Base-by-base conservation (phyloP, 75 land plant genomes). In the Chamaecyparis obtusa region DNA sequence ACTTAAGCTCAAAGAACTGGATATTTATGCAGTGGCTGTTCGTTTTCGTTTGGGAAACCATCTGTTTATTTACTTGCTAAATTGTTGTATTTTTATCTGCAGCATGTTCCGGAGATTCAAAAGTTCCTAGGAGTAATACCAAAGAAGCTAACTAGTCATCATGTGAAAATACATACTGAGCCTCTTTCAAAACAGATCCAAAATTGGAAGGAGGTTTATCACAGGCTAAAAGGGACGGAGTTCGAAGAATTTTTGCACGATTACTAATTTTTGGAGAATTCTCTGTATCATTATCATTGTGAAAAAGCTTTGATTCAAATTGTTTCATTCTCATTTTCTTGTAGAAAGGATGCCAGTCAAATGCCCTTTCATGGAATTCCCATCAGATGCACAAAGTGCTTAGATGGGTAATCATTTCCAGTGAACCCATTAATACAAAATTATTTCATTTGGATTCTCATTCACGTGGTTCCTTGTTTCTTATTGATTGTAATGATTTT, bases 91-190 rank as follows among this genome's bases (percentile, higher is more conserved):
- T 46, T 85, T 72, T 82, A 79, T 83, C 21, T 88, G 87, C 94
- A 95, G 97, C 89, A 87, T 74, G 84, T 93, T 36, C 36, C 48
- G 43, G 91, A 90, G n/a, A 91, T 93, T 27, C 94, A 88, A 78
- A 84, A 93, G 37, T 95, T 95, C 84, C 92, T 94, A 15, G 83
- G 90, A 77, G 86, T 95, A 37, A 92, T 91, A 27, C 75, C 83
- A 36, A 88, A 72, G 89, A 87, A 92, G 39, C 90, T 95, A 21
- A 81, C 71, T 17, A 95, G 95, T 80, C 91, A 88, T 41, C 97
- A 95, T 55, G 94, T 93, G 37, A 95, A 93, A 89, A 95, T 95
- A 14, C 97, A 95, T 90, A 94, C 84, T 0, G 88, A 83, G 44
- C 91, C 89, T 0, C 64, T 95, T 56, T 88, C 93, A 21, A 74